Conservation (phyloP, 2,329 filamentous ascomycete genomes). For the Sporothrix phasma region DNA sequence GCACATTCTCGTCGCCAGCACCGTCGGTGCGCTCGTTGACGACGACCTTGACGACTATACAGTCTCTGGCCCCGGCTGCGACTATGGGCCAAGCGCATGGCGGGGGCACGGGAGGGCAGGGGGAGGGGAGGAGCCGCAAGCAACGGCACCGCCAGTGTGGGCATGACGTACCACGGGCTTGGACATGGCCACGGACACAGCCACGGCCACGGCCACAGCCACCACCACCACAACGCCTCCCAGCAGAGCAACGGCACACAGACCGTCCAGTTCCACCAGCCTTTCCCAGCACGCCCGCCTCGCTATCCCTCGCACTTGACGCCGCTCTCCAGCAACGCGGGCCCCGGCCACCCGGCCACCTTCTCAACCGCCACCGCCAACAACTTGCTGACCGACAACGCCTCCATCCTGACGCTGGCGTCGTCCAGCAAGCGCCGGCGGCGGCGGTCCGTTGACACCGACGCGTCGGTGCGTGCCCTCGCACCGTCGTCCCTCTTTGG, state of each 20-base stretch:
- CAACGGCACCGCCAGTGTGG: not conserved
- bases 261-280: slow-evolving; percentile 54
- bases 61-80: slow-evolving; percentile 55
- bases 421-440: slow-evolving; percentile 72
- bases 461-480: slow-evolving; percentile 76
- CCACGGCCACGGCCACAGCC: slow-evolving; percentile 19
- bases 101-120: slow-evolving; percentile 22
- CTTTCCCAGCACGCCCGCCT: slow-evolving; percentile 57
- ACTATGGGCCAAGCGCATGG: slow-evolving; percentile 19
- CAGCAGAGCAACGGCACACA: slow-evolving; percentile 29
- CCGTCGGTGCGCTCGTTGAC: slow-evolving; percentile 72
- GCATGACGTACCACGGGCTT: slow-evolving; percentile 12
- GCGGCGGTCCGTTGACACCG: slow-evolving; percentile 71
- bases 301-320: slow-evolving; percentile 59
- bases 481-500: slow-evolving; percentile 75
- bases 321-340: slow-evolving; percentile 28
- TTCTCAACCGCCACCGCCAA: slow-evolving; percentile 73
- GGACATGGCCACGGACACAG: slow-evolving; percentile 28
- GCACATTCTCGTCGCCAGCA: slow-evolving; percentile 73
- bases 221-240: slow-evolving; percentile 32
- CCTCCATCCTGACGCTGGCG: slow-evolving; percentile 74
- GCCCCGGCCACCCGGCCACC: slow-evolving; percentile 50
- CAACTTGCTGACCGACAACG: slow-evolving; percentile 73
- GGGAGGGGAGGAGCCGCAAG: slow-evolving; percentile 20
- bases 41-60: slow-evolving; percentile 77